Evolutionary conservation across 148 eudicot species (phyloP), one percentile per base, ranked within the genome.

Genomic region (Rhododendron molle): DNA sequence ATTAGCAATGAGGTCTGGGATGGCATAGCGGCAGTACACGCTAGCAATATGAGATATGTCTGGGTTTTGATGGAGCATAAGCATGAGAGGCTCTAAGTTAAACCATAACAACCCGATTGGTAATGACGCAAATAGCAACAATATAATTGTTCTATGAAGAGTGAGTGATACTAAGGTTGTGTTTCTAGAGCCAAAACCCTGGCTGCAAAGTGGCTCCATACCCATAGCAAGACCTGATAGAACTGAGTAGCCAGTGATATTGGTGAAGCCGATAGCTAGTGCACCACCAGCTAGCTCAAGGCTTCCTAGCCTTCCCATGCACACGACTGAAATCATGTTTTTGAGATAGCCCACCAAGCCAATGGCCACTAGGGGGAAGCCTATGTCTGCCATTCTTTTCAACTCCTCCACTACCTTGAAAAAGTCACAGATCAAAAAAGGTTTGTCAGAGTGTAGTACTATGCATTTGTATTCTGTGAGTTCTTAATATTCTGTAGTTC

Each of bases 151-250:
- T 90, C 95, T 87, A 81, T 85, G 92, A 60, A 94, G 87, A 7
- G 92, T 90, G 47, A 90, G 89, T 73, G 89, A 86, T 49, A 88
- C 88, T 85, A 94, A 83, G 15, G 90, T 77, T 38, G 87, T 86
- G 86, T 95, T 95, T 80, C 87, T 86, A 43, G 97, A 94, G 40
- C 98, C 98, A 83, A 90, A 92, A 54, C 94, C 97, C 87, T 95
- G 98, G 94, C 97, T 95, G 84, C 97, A 95, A 28, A 95, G 88
- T 58, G 98, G 98, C 86, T 95, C 98, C 97, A 95, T 93, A 44
- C 98, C 98, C 94, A 89, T 90, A 85, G 98, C 94, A 79, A 95
- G 91, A 77, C 98, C 98, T 40, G 92, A 94, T 36, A 95, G 86
- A 77, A 95, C 93, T 7, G 98, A 95, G 92, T 95, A 94, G 77